Conservation (phyloP, 139 green algal genomes). For the Desmodesmus armatus region DNA sequence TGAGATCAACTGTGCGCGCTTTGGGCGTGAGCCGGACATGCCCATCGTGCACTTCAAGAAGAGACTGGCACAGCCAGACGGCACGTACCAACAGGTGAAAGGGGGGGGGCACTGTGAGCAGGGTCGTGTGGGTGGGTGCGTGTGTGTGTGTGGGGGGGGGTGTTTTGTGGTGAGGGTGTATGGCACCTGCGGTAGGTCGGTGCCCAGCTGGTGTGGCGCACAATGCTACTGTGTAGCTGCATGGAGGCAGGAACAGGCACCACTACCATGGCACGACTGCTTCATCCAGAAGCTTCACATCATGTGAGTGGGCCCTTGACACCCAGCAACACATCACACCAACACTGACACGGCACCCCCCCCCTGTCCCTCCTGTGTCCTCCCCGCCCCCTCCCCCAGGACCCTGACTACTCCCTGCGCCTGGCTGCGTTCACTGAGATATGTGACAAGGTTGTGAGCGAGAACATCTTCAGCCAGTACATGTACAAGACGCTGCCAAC, state of each 20-base stretch:
- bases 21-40: slow-evolving; percentile 90
- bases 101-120: too few relatives aligned
- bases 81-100: slow-evolving; percentile 23
- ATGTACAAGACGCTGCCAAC: slow-evolving; percentile 97
- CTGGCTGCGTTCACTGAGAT: slow-evolving; percentile 79
- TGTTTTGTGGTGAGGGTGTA: too few relatives aligned
- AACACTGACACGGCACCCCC: not conserved
- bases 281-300: too few relatives aligned
- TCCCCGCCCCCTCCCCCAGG: not conserved
- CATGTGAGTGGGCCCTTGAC: too few relatives aligned
- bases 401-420: slow-evolving; percentile 49
- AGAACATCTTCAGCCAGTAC: slow-evolving; percentile 97
- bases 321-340: too few relatives aligned
- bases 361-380: not conserved
- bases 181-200: too few relatives aligned
- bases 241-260: too few relatives aligned
- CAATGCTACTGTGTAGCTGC: too few relatives aligned
- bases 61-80: slow-evolving; percentile 54
- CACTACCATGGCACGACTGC: too few relatives aligned
- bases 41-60: slow-evolving; percentile 95
- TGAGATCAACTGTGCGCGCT: slow-evolving; percentile 93
- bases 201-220: too few relatives aligned
- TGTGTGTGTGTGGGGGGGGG: too few relatives aligned
- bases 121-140: too few relatives aligned
- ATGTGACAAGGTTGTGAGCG: slow-evolving; percentile 76